Evolutionary conservation across 176 grass and related monocot genomes (phyloP).

Genomic region (Triticum timopheevii): DNA sequence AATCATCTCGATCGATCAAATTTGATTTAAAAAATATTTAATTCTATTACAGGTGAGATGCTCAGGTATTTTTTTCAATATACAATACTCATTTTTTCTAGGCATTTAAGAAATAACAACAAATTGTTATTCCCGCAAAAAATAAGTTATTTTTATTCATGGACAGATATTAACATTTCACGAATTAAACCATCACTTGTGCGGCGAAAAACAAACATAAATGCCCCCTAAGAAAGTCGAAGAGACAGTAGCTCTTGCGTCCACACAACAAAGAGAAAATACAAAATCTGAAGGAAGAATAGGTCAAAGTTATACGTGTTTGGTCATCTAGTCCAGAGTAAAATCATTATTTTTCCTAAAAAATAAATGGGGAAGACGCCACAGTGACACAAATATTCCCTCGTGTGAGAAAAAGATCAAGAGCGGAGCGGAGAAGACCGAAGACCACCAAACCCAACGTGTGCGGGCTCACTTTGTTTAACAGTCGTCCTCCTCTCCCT

Average conservation of each 20-base stretch:
- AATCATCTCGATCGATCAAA: too few species aligned
- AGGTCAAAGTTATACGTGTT: too few species aligned
- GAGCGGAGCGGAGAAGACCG: background rate
- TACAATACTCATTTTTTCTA: background rate
- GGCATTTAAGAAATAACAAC: too few species aligned
- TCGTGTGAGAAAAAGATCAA: conserved; percentile 15
- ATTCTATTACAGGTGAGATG: too few species aligned
- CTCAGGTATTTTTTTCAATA: background rate
- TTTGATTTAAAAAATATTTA: too few species aligned
- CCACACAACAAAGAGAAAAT: too few species aligned
- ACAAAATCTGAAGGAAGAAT: too few species aligned
- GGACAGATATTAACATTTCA: background rate
- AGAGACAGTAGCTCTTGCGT: background rate
- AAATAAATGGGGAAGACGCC: background rate
- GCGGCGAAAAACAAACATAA: background rate
- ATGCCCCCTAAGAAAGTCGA: background rate
- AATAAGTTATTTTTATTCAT: too few species aligned
- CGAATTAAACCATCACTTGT: too few species aligned
- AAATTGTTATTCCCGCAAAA: too few species aligned
- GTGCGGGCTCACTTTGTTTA: background rate
- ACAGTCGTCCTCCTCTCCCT: background rate
- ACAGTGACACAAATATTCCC: conserved; percentile 24
- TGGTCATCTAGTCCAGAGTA: too few species aligned
- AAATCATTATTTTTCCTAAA: background rate
- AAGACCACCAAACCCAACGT: conserved; percentile 19